Conservation (phyloP, 164 flowering plant genomes). For the Cinnamomum micranthum region DNA sequence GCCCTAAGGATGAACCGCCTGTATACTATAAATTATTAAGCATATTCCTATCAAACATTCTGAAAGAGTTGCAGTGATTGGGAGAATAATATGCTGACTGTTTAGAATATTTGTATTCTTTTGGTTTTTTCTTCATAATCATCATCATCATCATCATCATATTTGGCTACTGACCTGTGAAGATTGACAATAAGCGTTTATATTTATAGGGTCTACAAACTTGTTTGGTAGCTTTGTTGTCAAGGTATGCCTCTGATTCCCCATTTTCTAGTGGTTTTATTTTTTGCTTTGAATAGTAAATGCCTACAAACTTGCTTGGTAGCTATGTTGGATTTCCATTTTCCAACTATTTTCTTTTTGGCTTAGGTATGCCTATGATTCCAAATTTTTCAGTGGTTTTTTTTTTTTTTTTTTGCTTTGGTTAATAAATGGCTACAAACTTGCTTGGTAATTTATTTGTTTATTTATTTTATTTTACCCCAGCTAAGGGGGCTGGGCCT, state of each 20-base stretch:
- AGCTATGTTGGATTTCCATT: background rate
- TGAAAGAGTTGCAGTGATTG: background rate
- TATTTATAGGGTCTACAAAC: constrained; percentile 60
- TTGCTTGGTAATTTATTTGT: too few relatives aligned
- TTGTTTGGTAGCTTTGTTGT: constrained; percentile 55
- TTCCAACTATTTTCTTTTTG: constrained; percentile 16
- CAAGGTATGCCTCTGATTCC: constrained; percentile 33
- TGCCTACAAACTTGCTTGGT: too few relatives aligned
- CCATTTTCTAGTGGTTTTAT: background rate
- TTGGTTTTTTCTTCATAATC: background rate
- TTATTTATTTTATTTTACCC: too few relatives aligned
- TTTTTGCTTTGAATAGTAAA: too few relatives aligned
- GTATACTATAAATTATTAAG: too few relatives aligned
- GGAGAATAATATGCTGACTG: background rate
- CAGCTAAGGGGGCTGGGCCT: too few relatives aligned
- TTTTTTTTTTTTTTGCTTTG: too few relatives aligned
- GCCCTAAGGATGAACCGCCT: too few relatives aligned
- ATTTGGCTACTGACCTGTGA: too few relatives aligned
- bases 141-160: too few relatives aligned
- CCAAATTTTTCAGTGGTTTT: background rate
- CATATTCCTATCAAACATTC: background rate
- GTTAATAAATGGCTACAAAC: too few relatives aligned
- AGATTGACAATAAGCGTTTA: background rate
- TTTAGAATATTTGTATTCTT: background rate
- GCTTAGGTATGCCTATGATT: constrained; percentile 35